Percentiles rank a stretch among this genome's conserved stretches.
These are phyloP conservation scores for Talaromyces sp. DNA, from an alignment of 2,329 filamentous ascomycete genomes.

Conservation along the genomic window DNA sequence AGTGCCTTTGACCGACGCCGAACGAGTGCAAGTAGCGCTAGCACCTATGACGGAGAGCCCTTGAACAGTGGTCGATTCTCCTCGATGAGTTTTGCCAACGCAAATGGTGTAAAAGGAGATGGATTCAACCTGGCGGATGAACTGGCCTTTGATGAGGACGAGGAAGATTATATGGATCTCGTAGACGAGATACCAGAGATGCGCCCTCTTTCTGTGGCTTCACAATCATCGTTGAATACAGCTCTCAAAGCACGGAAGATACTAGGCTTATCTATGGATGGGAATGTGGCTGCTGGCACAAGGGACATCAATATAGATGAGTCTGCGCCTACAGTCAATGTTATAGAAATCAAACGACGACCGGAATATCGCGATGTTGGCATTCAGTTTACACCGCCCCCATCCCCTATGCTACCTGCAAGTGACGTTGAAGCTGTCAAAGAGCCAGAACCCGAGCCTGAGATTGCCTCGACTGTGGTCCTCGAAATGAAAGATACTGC, in stretches of 20 bases:
- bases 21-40: slow-evolving; percentile 53
- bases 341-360: slow-evolving; percentile 50
- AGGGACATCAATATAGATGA: slow-evolving; percentile 2
- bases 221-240: slow-evolving; percentile 34
- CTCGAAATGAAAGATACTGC: slow-evolving; percentile 27
- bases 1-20: slow-evolving; percentile 62
- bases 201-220: slow-evolving; percentile 43
- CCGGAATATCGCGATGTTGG: slow-evolving; percentile 69
- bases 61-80: slow-evolving; percentile 66
- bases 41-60: slow-evolving; percentile 48
- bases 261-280: slow-evolving; percentile 43
- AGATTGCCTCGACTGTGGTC: neutral
- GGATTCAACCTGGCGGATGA: slow-evolving; percentile 86
- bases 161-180: slow-evolving; percentile 62
- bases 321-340: slow-evolving; percentile 31
- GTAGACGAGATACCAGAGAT: slow-evolving; percentile 67
- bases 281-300: slow-evolving; percentile 22
- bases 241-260: slow-evolving; percentile 45
- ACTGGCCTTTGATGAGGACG: slow-evolving; percentile 77
- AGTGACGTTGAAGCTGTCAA: slow-evolving; percentile 23
- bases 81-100: slow-evolving; percentile 56
- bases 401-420: slow-evolving; percentile 56
- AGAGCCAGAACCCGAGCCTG: slow-evolving; percentile 20
- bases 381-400: slow-evolving; percentile 77
- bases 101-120: slow-evolving; percentile 55